Evolutionary conservation across 2,329 filamentous ascomycete species (phyloP).

Genomic region (Phyllosticta citribraziliensis): DNA sequence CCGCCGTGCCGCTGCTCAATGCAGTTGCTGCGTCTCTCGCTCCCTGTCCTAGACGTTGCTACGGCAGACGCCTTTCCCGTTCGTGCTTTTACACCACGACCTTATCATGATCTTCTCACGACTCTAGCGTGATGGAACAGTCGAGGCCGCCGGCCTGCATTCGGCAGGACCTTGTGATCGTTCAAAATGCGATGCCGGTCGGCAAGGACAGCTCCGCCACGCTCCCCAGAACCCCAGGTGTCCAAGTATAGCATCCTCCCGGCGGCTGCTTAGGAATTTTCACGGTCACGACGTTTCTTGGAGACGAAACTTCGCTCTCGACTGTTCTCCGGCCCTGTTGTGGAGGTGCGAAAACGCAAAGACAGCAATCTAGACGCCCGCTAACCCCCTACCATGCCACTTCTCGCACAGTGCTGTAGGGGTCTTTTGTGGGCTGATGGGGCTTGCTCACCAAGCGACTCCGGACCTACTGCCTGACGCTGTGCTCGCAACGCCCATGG

Average conservation of each 20-base stretch:
- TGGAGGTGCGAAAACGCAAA: slow-evolving; percentile 1
- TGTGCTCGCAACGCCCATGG: slow-evolving; percentile 7
- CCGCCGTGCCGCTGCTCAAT: slow-evolving; percentile 7
- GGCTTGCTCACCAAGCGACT: background rate
- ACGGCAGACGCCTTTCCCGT: background rate
- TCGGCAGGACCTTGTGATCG: background rate
- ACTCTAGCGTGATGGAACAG: background rate
- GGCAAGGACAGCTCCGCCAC: background rate
- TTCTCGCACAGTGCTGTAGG: slow-evolving; percentile 4
- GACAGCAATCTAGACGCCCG: background rate
- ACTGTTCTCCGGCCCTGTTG: background rate
- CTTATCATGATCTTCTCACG: background rate
- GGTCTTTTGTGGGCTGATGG: slow-evolving; percentile 9
- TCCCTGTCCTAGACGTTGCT: background rate
- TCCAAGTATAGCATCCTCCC: background rate
- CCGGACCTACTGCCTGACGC: background rate
- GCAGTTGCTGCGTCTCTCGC: background rate
- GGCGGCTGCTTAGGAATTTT: slow-evolving; percentile 1
- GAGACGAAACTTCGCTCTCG: background rate
- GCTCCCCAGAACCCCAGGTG: background rate
- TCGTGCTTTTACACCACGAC: slow-evolving; percentile 2
- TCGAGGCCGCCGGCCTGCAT: background rate
- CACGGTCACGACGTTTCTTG: background rate
- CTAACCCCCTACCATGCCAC: background rate
- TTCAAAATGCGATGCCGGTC: background rate